A percentile compares a stretch with the other conserved stretches of the same genome.
These are phyloP conservation scores for Primulina huaijiensis DNA, from an alignment of 257 asterid genomes.

Conservation along the genomic window DNA sequence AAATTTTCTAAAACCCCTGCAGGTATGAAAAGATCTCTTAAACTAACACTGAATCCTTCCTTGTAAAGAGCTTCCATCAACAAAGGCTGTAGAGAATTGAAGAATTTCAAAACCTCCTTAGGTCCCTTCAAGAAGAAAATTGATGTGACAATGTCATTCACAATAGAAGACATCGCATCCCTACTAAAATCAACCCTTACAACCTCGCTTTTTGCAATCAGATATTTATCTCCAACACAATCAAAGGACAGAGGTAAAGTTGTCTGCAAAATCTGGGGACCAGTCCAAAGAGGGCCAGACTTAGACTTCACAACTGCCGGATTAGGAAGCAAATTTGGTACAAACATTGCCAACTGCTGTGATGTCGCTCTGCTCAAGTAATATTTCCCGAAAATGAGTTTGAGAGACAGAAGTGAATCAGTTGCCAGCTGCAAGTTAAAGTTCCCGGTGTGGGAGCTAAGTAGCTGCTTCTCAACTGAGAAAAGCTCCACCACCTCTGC, in stretches of 20 bases:
- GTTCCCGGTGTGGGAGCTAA: conserved; percentile 97
- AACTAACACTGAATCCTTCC: conserved; percentile 74
- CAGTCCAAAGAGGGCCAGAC: conserved; percentile 80
- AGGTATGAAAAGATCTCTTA: conserved; percentile 67
- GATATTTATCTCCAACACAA: conserved; percentile 68
- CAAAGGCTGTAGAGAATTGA: conserved; percentile 71
- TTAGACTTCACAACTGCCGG: conserved; percentile 59
- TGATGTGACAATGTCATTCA: conserved; percentile 69
- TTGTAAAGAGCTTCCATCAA: conserved; percentile 73
- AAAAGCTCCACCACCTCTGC: conserved; percentile 94
- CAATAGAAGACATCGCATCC: conserved; percentile 58
- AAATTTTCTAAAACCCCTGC: conserved; percentile 44
- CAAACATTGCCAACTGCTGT: conserved; percentile 85
- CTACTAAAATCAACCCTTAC: conserved; percentile 46
- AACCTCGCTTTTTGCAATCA: conserved; percentile 51
- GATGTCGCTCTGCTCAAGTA: conserved; percentile 50
- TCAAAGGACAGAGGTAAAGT: conserved; percentile 67
- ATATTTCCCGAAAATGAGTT: conserved; percentile 49
- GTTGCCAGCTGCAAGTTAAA: conserved; percentile 82
- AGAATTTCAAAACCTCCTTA: conserved; percentile 65
- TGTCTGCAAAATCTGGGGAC: conserved; percentile 65
- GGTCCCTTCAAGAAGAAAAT: conserved; percentile 86
- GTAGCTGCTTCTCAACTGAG: conserved; percentile 87
- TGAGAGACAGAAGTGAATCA: conserved; percentile 77
- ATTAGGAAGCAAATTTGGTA: conserved; percentile 41